Conservation (phyloP, 371 early-diverging fungal genomes). For the Capillidium heterosporum region DNA sequence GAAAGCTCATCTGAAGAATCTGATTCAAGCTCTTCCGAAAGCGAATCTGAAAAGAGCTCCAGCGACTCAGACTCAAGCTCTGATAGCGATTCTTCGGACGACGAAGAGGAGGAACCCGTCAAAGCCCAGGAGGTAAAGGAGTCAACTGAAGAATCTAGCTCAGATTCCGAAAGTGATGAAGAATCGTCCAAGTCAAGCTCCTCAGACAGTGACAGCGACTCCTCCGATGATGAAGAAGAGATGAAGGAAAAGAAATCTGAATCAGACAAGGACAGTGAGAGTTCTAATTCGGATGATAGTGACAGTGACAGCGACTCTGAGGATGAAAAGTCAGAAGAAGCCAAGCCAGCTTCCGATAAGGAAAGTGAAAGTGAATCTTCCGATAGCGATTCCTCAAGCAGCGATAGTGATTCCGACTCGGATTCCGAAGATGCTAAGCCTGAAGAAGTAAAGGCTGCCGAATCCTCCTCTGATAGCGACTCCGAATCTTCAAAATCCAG, state of each 20-base stretch:
- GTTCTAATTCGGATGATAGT: no score
- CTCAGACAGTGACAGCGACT: not conserved
- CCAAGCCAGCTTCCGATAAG: no score
- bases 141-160: not conserved
- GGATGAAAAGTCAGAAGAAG: no score
- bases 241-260: not conserved
- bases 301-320: no score
- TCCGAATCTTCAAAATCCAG: not conserved
- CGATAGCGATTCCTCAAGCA: not conserved
- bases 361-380: no score
- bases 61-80: constrained; percentile 12
- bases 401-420: not conserved
- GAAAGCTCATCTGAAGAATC: no score
- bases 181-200: no score
- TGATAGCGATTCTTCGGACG: constrained; percentile 8
- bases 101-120: not conserved
- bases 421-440: no score
- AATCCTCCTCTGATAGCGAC: not conserved
- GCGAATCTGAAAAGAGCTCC: constrained; percentile 9
- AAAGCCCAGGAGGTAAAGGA: no score
- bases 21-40: constrained; percentile 2
- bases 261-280: no score
- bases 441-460: no score
- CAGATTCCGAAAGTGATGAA: not conserved
- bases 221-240: not conserved